phyloP scores from a whole-genome alignment of 2,329 filamentous ascomycete species.

The Tolypocladium tropicale region DNA sequence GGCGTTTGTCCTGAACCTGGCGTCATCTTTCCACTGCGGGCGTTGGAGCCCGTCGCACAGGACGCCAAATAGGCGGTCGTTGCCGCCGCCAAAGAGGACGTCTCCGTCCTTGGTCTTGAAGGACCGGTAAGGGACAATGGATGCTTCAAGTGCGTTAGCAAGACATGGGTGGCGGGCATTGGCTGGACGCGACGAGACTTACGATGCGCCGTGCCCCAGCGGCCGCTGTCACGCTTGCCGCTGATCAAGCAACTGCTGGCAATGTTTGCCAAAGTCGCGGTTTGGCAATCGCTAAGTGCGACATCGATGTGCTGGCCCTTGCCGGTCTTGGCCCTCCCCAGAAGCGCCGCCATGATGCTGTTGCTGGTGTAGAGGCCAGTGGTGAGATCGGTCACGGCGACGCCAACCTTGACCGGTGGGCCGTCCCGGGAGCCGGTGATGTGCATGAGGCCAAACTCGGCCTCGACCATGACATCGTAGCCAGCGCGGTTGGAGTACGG shows the following conservation, averaged over 20 bases:
- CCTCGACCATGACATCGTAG: conserved; percentile 99
- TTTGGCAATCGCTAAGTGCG: conserved; percentile 85
- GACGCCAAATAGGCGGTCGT: conserved; percentile 57
- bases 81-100: conserved; percentile 62
- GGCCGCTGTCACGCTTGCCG: conserved; percentile 74
- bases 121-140: conserved; percentile 89
- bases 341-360: conserved; percentile 84
- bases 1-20: conserved; percentile 51
- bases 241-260: conserved; percentile 86
- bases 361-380: conserved; percentile 94
- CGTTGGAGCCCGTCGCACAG: conserved; percentile 49
- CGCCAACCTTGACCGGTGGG: conserved; percentile 91
- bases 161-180: neutral
- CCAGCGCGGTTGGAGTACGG: conserved; percentile 81
- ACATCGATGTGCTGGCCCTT: conserved; percentile 89
- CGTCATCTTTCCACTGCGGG: conserved; percentile 49
- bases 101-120: conserved; percentile 67
- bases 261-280: conserved; percentile 89
- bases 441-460: conserved; percentile 96
- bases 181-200: conserved; percentile 17
- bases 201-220: conserved; percentile 97
- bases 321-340: conserved; percentile 64
- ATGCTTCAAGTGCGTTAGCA: conserved; percentile 43
- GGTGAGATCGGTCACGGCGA: conserved; percentile 91
- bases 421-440: conserved; percentile 86